phyloP scores from a whole-genome alignment of 1,284 basidiomycete species.

The Tetrapyrgos nigripes region DNA sequence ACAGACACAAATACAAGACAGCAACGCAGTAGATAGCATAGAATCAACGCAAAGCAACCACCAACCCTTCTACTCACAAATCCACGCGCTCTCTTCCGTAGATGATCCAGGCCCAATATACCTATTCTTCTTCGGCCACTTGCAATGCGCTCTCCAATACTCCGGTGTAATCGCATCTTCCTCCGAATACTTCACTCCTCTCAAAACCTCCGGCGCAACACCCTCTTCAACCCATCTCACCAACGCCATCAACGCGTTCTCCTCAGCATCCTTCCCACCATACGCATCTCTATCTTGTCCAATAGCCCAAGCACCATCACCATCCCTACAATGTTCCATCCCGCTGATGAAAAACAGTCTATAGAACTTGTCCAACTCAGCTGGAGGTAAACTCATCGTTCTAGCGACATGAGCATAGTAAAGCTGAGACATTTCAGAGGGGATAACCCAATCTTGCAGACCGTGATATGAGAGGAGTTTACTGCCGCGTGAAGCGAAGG shows the following conservation, averaged over 20 bases:
- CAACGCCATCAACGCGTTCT: slow-evolving; percentile 12
- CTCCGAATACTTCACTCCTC: slow-evolving; percentile 4
- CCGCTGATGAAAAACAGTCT: slow-evolving; percentile 21
- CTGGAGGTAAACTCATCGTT: slow-evolving; percentile 16
- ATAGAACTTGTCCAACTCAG: slow-evolving; percentile 18
- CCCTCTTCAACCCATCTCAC: slow-evolving; percentile 20
- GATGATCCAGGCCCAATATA: neutral
- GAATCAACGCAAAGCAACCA: neutral
- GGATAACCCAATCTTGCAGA: slow-evolving; percentile 20
- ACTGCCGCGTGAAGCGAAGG: slow-evolving; percentile 21
- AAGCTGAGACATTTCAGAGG: slow-evolving; percentile 22
- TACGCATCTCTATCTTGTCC: slow-evolving; percentile 7
- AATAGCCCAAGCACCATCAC: slow-evolving; percentile 20
- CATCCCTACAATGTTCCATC: slow-evolving; percentile 21
- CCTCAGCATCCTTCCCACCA: neutral
- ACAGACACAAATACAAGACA: too few relatives aligned
- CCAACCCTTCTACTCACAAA: neutral
- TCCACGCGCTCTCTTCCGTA: slow-evolving; percentile 1
- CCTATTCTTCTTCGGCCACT: slow-evolving; percentile 9
- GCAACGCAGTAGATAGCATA: neutral
- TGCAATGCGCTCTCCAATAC: slow-evolving; percentile 11
- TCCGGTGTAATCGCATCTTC: neutral
- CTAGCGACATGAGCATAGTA: slow-evolving; percentile 19
- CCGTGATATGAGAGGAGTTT: slow-evolving; percentile 29
- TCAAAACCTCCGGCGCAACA: slow-evolving; percentile 5